phyloP scores from a whole-genome alignment of 2,329 filamentous ascomycete genomes.

The Chrysoporthe cubensis region DNA sequence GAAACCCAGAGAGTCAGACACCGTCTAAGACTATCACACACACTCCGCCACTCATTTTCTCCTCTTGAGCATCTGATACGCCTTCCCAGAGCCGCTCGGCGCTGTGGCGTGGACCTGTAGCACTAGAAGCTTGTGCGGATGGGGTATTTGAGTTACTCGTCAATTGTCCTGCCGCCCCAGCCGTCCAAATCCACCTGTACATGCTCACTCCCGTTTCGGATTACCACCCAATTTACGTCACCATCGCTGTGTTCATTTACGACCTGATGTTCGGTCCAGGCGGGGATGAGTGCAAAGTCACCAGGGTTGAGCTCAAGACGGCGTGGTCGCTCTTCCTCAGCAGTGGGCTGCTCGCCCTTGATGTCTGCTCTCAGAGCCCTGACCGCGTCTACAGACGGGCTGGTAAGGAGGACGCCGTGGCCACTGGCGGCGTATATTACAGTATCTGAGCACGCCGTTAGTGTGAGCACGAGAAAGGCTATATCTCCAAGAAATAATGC shows the following conservation, averaged over 20 bases:
- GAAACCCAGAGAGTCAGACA: neutral
- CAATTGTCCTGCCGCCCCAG: constrained; percentile 56
- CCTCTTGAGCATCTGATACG: neutral
- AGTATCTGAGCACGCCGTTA: constrained; percentile 53
- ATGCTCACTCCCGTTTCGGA: constrained; percentile 63
- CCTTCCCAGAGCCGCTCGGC: neutral
- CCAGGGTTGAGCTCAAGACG: constrained; percentile 62
- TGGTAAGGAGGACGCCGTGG: constrained; percentile 62
- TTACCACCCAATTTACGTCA: constrained; percentile 68
- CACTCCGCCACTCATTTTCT: neutral
- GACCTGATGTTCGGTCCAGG: constrained; percentile 72
- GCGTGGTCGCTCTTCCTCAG: constrained; percentile 53
- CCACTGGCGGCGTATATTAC: constrained; percentile 70
- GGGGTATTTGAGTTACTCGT: neutral
- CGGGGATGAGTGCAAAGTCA: constrained; percentile 72
- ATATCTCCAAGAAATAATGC: neutral
- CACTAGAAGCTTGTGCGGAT: neutral
- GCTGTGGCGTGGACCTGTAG: neutral
- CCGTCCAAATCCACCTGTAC: constrained; percentile 65
- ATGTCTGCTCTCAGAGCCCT: constrained; percentile 25
- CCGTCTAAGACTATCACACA: neutral
- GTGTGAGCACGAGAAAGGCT: constrained; percentile 3
- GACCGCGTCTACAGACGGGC: constrained; percentile 41
- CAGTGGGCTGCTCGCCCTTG: constrained; percentile 18
- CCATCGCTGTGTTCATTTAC: constrained; percentile 59